A percentile compares a stretch with the other conserved stretches of the same genome.
These are phyloP conservation scores for Paralagenidium karlingii DNA, from an alignment of 352 stramenopile species.

Conservation along the genomic window DNA sequence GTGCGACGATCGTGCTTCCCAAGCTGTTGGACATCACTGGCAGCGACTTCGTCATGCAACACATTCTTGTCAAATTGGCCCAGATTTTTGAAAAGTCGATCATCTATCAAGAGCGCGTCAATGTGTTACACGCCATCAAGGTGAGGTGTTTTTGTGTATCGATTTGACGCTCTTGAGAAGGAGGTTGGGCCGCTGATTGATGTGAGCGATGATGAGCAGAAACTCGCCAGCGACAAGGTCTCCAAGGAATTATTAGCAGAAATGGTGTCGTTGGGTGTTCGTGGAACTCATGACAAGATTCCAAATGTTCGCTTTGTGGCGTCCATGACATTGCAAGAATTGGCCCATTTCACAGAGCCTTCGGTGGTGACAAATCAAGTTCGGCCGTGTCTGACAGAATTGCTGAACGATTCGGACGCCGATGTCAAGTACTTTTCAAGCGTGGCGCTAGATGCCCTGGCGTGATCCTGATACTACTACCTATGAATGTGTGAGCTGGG, in stretches of 20 bases:
- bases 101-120: constrained; percentile 80
- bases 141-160: constrained; percentile 1
- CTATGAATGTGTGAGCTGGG: too few species aligned
- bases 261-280: constrained; percentile 58
- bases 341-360: constrained; percentile 68
- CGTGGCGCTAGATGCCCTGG: constrained; percentile 60
- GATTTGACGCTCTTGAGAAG: not conserved
- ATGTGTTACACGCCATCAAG: constrained; percentile 67
- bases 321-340: constrained; percentile 71
- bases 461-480: too few species aligned
- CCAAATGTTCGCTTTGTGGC: constrained; percentile 83
- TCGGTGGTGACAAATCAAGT: constrained; percentile 59
- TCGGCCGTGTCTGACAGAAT: constrained; percentile 61
- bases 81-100: constrained; percentile 80
- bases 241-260: constrained; percentile 46
- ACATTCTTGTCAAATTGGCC: constrained; percentile 59
- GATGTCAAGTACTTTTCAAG: constrained; percentile 84
- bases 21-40: constrained; percentile 63
- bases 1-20: constrained; percentile 77
- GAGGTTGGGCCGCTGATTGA: not conserved
- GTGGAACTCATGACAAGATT: constrained; percentile 71
- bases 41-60: constrained; percentile 75
- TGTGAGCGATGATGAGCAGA: too few species aligned
- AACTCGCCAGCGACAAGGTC: constrained; percentile 61
- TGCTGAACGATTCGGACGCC: constrained; percentile 66